Evolutionary conservation across 139 green algal species (phyloP).

Genomic region (Coccomyxa sp.): DNA sequence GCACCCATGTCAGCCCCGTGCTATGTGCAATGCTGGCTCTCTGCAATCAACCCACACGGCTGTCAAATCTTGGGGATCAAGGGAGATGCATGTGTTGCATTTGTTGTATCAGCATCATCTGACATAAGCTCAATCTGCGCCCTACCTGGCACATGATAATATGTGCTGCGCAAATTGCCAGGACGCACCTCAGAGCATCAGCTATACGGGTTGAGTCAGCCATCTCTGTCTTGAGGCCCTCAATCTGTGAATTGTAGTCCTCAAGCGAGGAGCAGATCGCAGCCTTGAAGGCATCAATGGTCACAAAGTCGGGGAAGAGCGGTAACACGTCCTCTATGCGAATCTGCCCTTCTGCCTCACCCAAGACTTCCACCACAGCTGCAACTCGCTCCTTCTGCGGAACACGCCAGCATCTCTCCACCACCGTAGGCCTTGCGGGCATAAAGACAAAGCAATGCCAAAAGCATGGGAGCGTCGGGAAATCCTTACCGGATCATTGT

Average conservation of each 20-base stretch:
- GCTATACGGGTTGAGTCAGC: constrained; percentile 70
- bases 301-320: constrained; percentile 95
- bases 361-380: constrained; percentile 62
- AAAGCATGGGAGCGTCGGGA: background rate
- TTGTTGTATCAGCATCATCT: background rate
- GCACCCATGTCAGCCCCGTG: background rate
- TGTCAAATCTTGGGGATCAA: background rate
- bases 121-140: background rate
- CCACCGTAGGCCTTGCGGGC: background rate
- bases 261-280: constrained; percentile 79
- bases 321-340: constrained; percentile 96
- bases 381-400: constrained; percentile 50
- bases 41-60: background rate
- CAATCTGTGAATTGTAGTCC: constrained; percentile 84
- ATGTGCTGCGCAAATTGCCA: background rate
- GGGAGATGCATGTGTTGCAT: background rate
- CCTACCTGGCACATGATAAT: background rate
- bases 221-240: constrained; percentile 52
- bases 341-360: constrained; percentile 70
- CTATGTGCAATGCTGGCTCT: background rate
- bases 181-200: constrained; percentile 52
- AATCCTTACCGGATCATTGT: background rate
- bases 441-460: background rate
- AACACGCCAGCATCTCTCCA: background rate
- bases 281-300: constrained; percentile 94